These are phyloP conservation scores for Sechiopsis laciniata DNA, from an alignment of 306 rosid species.

Conservation along the genomic window DNA sequence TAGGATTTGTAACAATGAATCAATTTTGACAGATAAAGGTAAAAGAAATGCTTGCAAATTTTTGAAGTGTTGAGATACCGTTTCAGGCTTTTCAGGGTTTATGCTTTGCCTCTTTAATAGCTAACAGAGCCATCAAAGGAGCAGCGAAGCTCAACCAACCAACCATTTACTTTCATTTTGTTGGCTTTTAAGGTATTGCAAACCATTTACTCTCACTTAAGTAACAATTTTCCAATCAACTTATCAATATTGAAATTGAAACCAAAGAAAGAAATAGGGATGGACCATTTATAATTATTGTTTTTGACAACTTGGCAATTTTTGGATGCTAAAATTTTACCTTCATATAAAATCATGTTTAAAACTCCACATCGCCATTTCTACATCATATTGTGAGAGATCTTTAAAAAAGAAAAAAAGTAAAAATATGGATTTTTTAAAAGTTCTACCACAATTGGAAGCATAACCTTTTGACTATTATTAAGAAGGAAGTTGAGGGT, in stretches of 20 bases:
- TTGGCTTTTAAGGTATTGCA: conserved; percentile 2
- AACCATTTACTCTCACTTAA: not conserved
- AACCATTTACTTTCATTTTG: conserved; percentile 10
- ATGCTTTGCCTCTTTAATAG: conserved; percentile 13
- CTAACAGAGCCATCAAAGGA: conserved; percentile 2
- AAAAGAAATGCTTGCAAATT: not conserved
- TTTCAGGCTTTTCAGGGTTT: conserved; percentile 6
- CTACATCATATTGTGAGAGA: not conserved
- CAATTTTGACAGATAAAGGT: not conserved
- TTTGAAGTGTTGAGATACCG: not conserved
- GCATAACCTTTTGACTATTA: too few relatives aligned
- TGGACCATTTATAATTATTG: too few relatives aligned
- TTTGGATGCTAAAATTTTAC: too few relatives aligned
- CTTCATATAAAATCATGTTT: not conserved
- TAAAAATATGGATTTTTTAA: too few relatives aligned
- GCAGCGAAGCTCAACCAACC: not conserved
- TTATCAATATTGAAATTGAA: not conserved
- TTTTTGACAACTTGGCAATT: not conserved
- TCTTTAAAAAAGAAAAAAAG: too few relatives aligned
- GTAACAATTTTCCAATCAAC: too few relatives aligned
- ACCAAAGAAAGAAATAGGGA: too few relatives aligned
- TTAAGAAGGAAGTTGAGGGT: too few relatives aligned
- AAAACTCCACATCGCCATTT: not conserved
- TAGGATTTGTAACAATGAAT: not conserved
- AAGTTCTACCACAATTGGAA: too few relatives aligned